Evolutionary conservation across 2,329 filamentous ascomycete genomes (phyloP).

Genomic region (Tolypocladium amazonense): DNA sequence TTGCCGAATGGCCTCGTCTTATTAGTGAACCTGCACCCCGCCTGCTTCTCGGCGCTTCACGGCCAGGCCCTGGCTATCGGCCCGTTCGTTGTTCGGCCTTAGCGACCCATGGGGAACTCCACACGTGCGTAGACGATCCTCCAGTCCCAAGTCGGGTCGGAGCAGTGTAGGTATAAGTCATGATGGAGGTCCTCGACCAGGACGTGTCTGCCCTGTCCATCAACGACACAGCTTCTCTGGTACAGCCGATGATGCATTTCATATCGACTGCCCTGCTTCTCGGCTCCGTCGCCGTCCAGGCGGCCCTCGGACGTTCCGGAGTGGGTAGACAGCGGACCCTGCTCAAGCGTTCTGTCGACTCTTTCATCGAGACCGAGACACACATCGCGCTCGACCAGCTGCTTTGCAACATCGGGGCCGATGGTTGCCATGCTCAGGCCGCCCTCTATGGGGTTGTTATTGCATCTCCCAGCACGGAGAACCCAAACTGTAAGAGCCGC

Average conservation of each 20-base stretch:
- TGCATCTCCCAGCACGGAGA: constrained; percentile 41
- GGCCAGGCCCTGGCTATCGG: neutral
- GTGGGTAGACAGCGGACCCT: constrained; percentile 17
- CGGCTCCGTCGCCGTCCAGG: constrained; percentile 39
- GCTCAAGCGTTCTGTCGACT: constrained; percentile 37
- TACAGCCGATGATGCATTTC: constrained; percentile 37
- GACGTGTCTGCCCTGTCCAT: constrained; percentile 13
- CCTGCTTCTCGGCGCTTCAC: neutral
- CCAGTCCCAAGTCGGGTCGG: neutral
- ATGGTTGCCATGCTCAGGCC: constrained; percentile 37
- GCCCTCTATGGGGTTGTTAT: constrained; percentile 42
- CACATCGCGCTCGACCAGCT: constrained; percentile 40
- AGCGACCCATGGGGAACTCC: neutral
- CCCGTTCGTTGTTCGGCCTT: neutral
- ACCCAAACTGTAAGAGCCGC: constrained; percentile 44
- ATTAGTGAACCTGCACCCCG: neutral
- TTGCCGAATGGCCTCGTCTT: neutral
- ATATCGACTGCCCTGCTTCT: constrained; percentile 39
- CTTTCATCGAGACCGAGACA: constrained; percentile 41
- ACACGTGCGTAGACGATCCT: neutral
- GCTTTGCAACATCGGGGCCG: constrained; percentile 48
- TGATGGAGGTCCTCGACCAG: constrained; percentile 14
- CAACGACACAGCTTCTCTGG: constrained; percentile 17
- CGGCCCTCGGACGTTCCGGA: constrained; percentile 35
- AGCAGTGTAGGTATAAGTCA: constrained; percentile 10